Evolutionary conservation across 768 basidiomycete genomes (phyloP), one percentile per base, ranked within the genome.

Genomic region (Clavaria fumosa): DNA sequence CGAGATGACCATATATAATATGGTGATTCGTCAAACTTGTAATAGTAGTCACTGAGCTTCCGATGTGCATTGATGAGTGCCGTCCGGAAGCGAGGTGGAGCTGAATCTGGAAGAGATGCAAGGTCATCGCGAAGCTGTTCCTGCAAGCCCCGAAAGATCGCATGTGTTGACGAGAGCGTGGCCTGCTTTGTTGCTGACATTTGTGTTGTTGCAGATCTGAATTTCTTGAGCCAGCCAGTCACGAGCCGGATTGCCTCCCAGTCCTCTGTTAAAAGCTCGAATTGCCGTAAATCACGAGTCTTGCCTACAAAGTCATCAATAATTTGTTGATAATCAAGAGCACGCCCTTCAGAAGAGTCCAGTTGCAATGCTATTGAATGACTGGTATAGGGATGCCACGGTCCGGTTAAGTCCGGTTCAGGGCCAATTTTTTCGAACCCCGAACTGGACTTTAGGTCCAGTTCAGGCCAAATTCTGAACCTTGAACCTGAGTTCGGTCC

Each of bases 11-110:
- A 59, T 3, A 45, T 40, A 43, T 57, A 55, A 31, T 43, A 56
- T 5, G 49, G 53, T 4, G 56, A 58, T 11, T 49, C 14, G 34
- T 60, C 57, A 42, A 55, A 50, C 18, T 46, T 51, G 30, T 39
- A 39, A 24, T 49, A 59, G 28, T 61, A 60, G 27, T 58, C 53
- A 41, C 53, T 54, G 0, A 61, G 46, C 44, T 60, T 60, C 1
- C 39, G 31, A 33, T 60, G 58, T 1, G 56, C 49, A 2, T 44
- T 40, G 0, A 49, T 19, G 5, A 61, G 41, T 1, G 53, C 56
- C 2, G 40, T 38, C 20, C 37, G 32, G 6, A 60, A 19, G 1
- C 21, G 9, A 10, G 52, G 39, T 0, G 49, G 20, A 4, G 40
- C 17, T 10, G 15, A 19, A 18, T 36, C 22, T 7, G 56, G 49